Base-by-base conservation (phyloP, 2,329 filamentous ascomycete genomes). In the Dothiorella sarmentorum region DNA sequence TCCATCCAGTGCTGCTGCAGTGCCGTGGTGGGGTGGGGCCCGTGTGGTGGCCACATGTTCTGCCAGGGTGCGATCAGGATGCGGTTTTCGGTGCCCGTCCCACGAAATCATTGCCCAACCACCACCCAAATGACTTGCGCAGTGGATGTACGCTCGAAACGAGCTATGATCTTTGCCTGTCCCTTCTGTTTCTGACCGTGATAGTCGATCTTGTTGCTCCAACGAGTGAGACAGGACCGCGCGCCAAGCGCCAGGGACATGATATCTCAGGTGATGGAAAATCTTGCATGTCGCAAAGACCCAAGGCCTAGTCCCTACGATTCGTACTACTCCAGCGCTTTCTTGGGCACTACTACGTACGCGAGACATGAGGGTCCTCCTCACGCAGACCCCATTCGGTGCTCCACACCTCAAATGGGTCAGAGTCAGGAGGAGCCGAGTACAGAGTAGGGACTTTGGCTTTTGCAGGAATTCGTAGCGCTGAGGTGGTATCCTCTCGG, bases 251-350 rank as follows among this genome's bases (percentile, higher is more conserved):
- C 17, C 35, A 24, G 17, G 31, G 35, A 38, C 33, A 29, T 37
- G 22, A 24, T 20, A n/a, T 37, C 49, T 53, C 49, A 53, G 49
- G 49, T 53, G 49, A 53, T 38, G 35, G 49, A 13, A 31, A n/a
- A n/a, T n/a, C n/a, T n/a, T n/a, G n/a, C n/a, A n/a, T n/a, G n/a
- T n/a, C n/a, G n/a, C n/a, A n/a, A n/a, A n/a, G n/a, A 35, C 24
- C n/a, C 20, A 27, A 26, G 31, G 35, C n/a, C 4, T 20, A n/a
- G n/a, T n/a, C n/a, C n/a, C n/a, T n/a, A n/a, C n/a, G n/a, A n/a
- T n/a, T n/a, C n/a, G n/a, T n/a, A n/a, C n/a, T n/a, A n/a, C n/a
- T n/a, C n/a, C n/a, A n/a, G n/a, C n/a, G n/a, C n/a, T n/a, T n/a
- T n/a, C n/a, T n/a, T n/a, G n/a, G n/a, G n/a, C n/a, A n/a, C n/a